Percentiles rank a stretch among this genome's conserved stretches.
Evolutionary conservation across 1,284 basidiomycete species (phyloP).

Genomic region (Sutorius eximius): DNA sequence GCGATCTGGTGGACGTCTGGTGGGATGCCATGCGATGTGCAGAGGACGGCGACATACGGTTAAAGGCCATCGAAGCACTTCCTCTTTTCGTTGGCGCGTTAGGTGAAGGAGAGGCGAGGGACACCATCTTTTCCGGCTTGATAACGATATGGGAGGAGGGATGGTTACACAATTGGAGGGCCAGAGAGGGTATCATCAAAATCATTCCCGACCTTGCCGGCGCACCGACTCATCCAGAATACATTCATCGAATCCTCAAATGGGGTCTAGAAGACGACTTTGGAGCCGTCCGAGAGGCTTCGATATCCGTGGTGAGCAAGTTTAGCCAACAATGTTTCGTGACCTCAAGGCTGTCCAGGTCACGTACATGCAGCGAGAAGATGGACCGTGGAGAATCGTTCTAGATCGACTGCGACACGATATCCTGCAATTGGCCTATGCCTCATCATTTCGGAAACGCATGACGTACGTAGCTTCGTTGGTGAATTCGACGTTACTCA

Average conservation of each 20-base stretch:
- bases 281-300: slow-evolving; percentile 82
- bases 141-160: slow-evolving; percentile 63
- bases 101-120: slow-evolving; percentile 47
- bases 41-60: slow-evolving; percentile 69
- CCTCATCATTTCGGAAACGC: slow-evolving; percentile 63
- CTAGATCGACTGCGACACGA: slow-evolving; percentile 48
- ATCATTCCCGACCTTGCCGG: slow-evolving; percentile 46
- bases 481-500: slow-evolving; percentile 11
- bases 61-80: slow-evolving; percentile 66
- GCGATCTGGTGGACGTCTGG: slow-evolving; percentile 79
- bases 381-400: slow-evolving; percentile 26
- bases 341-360: slow-evolving; percentile 19
- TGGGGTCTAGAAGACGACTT: slow-evolving; percentile 77
- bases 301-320: slow-evolving; percentile 45
- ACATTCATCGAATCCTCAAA: slow-evolving; percentile 50
- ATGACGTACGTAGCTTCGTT: slow-evolving; percentile 60
- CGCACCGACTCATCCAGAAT: slow-evolving; percentile 33
- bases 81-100: slow-evolving; percentile 60
- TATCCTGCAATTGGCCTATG: slow-evolving; percentile 55
- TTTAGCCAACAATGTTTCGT: not conserved
- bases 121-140: slow-evolving; percentile 54
- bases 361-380: slow-evolving; percentile 26
- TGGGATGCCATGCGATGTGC: slow-evolving; percentile 55
- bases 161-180: slow-evolving; percentile 76
- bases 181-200: slow-evolving; percentile 71